phyloP scores from a whole-genome alignment of 2,329 filamentous ascomycete species.

The Paramyrothecium roridum region DNA sequence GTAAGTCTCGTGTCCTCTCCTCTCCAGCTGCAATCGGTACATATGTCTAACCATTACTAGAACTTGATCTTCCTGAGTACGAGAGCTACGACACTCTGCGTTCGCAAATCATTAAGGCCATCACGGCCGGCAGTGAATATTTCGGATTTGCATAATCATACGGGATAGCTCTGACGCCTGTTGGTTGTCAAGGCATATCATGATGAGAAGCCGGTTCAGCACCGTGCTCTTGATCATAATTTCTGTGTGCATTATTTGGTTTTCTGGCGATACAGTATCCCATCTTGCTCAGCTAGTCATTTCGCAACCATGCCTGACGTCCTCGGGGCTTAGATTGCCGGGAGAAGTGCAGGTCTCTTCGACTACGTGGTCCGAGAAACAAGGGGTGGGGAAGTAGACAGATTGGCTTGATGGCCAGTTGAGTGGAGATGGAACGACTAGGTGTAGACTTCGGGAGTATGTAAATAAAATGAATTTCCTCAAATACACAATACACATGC shows the following conservation, averaged over 20 bases:
- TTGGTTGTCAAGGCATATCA: too few relatives aligned
- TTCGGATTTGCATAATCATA: slow-evolving; percentile 83
- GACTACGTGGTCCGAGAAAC: not conserved
- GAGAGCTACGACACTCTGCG: slow-evolving; percentile 91
- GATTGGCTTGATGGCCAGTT: not conserved
- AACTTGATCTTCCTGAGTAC: slow-evolving; percentile 97
- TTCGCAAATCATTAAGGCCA: slow-evolving; percentile 86
- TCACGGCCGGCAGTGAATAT: slow-evolving; percentile 95
- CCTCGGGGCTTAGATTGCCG: not conserved
- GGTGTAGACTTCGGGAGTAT: not conserved
- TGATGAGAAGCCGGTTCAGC: too few relatives aligned
- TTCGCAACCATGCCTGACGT: not conserved
- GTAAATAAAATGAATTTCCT: not conserved
- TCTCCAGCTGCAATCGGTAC: slow-evolving; percentile 28
- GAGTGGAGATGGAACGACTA: not conserved
- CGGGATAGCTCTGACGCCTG: not conserved
- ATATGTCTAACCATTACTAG: slow-evolving; percentile 48
- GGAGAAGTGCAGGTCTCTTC: slow-evolving; percentile 17
- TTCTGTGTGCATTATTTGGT: not conserved
- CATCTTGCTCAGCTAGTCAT: not conserved
- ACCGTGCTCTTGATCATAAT: too few relatives aligned
- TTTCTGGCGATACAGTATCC: not conserved
- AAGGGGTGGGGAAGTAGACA: too few relatives aligned
- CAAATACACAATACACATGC: not conserved
- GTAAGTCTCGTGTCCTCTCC: slow-evolving; percentile 57